Base-by-base conservation (phyloP, 2,329 filamentous ascomycete species). In the Ceratocystis variospora region DNA sequence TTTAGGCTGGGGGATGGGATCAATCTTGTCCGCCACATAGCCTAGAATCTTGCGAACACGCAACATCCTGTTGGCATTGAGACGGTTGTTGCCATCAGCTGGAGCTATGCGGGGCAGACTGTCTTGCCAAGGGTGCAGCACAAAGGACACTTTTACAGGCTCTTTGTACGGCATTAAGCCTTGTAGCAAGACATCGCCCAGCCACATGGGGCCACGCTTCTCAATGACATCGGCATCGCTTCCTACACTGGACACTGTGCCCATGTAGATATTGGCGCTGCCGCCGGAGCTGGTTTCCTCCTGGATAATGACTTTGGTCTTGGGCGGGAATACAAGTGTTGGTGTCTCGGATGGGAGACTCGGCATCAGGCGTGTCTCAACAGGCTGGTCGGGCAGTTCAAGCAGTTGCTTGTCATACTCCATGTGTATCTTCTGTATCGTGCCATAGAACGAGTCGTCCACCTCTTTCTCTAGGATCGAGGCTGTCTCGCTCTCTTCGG, bases 41-140 rank as follows among this genome's bases (percentile, higher is more conserved):
- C 86, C 85, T 67, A 97, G 77, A 25, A 99, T 94, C 79, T 99
- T 99, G 77, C 90, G 93, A 2, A 95, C 90, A 61, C 94, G 84
- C 63, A 99, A 80, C 94, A 99, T 97, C 66, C 93, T 85, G 73
- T 97, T 99, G 10, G 94, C 94, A 74, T 97, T 99, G 63, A 99
- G 81, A 28, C 94, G 87, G 70, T 92, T 93, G 74, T 93, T 96
- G 64, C 87, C 87, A 72, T 96, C 91, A 3, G 84, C 76, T 28
- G 85, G 83, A 41, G 87, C 83, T 62, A 96, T 87, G 65, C 81
- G 82, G 0, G 91, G 90, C 64, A 97, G 78, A 31, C 81, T 77
- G 70, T 90, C 87, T 71, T 89, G 81, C 77, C 83, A 91, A 0
- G 94, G 92, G 71, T 94, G 85, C 28, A 99, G 80, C 17, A 96